These are phyloP conservation scores for Naganishia kalamii DNA, from an alignment of 768 basidiomycete genomes.

Conservation along the genomic window DNA sequence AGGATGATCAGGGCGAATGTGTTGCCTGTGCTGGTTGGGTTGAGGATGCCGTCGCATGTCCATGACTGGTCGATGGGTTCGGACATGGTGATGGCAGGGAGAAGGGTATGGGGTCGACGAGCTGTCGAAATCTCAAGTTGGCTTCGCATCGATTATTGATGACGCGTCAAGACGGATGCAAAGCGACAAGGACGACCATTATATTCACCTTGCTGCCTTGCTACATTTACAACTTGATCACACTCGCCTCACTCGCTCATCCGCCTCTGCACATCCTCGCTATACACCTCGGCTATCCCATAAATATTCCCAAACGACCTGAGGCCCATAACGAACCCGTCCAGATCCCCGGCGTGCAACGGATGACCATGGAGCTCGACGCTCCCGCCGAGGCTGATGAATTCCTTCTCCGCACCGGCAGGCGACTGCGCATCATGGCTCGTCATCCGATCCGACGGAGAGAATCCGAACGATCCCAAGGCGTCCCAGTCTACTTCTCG, in stretches of 20 bases:
- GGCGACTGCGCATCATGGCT: constrained; percentile 8
- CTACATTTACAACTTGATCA: no score
- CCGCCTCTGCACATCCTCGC: constrained; percentile 1
- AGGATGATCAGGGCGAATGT: constrained; percentile 62
- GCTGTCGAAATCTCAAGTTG: no score
- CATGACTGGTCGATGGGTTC: background rate
- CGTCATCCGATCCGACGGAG: constrained; percentile 1
- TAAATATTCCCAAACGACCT: constrained; percentile 12
- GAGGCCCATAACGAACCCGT: constrained; percentile 18
- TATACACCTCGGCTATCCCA: constrained; percentile 17
- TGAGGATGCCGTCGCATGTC: background rate
- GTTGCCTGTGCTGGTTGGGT: background rate
- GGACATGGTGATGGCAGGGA: no score
- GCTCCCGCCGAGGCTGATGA: constrained; percentile 19
- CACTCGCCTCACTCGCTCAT: background rate
- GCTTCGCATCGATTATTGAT: background rate
- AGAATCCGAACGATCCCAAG: constrained; percentile 7
- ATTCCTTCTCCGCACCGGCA: constrained; percentile 8
- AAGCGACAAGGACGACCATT: no score
- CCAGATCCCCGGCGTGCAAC: constrained; percentile 8
- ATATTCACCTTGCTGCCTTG: no score
- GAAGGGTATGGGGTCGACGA: no score
- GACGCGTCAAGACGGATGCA: background rate
- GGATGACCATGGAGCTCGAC: constrained; percentile 14
- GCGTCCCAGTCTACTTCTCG: constrained; percentile 17